Base-by-base conservation (phyloP, 495 filamentous ascomycete species). In the Durotheca rogersii region DNA sequence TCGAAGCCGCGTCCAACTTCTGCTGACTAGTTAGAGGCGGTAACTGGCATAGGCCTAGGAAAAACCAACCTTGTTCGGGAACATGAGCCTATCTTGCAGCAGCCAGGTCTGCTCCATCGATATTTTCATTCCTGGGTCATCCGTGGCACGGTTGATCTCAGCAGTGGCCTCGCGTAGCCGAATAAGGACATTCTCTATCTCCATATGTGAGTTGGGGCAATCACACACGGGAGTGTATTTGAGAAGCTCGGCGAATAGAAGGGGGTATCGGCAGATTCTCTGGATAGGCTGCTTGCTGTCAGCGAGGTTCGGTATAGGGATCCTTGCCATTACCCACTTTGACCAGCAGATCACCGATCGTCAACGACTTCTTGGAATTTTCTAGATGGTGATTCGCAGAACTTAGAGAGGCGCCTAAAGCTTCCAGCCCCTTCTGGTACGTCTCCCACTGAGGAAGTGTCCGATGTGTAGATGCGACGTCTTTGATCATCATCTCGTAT, bases 221-320 rank as follows among this genome's bases (percentile, higher is more conserved):
- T 96, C 92, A 50, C 81, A 82, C 5, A 87, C 86, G 10, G 88
- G 87, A 0, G 90, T 96, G 52, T 86, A 74, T 56, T 84, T 88
- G 46, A 88, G 74, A 29, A 98, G 73, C 47, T 96, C 89, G 4
- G 82, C 76, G 41, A 97, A 88, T 15, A 98, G 74, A 25, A 98
- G 77, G 7, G 88, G 88, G 69, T 98, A 98, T 72, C 87, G 90
- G 77, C 88, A 94, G 10, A 97, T 80, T 25, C 93, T 80, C 73
- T 98, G 93, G 44, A 96, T 89, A 0, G 93, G 93, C 93, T 96
- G 58, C 21, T 17, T 29, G 14, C 1, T 17, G 56, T 70, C 31
- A 69, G 65, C 33, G 12, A 47, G 33, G 9, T 4, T 7, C 33
- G 2, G 7, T 20, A 29, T 32, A 1, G 21, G 36, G n/a, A 27